Base-by-base conservation (phyloP, 345 rosid genomes). In the Rhizophora apiculata region DNA sequence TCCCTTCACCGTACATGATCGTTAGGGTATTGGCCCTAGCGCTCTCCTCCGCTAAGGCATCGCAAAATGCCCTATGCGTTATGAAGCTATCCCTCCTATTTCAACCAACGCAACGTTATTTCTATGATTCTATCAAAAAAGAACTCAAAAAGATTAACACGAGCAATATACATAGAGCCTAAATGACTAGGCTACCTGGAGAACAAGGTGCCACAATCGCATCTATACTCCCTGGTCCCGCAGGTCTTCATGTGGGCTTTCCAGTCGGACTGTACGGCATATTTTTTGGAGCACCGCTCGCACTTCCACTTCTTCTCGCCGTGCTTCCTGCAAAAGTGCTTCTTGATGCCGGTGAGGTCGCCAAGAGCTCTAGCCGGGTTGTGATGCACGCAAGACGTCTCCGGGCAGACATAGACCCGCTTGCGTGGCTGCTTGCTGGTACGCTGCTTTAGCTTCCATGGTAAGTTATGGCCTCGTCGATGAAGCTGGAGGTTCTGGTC, bases 291-390 rank as follows among this genome's bases (percentile, higher is more conserved):
- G 81, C 96, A 89, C 62, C 89, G 77, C 73, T 89, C 92, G 60
- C 96, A 89, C 82, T 89, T 89, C 88, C 88, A 89, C 69, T 84
- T 89, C 78, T 86, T 89, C 83, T 89, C 96, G 19, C 92, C 89
- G 69, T 89, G 96, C 72, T 89, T 89, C 68, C 96, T 78, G 74
- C 81, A 80, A 68, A 84, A 89, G 80, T 89, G 96, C 69, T 89
- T 89, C 79, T 89, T 89, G 72, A 89, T 87, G 9, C 92, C 96
- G n/a, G 92, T 89, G 49, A 89, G 89, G 72, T 89, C 96, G 36
- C 96, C 96, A 20, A 89, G 89, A 18, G 96, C 96, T 65, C 96
- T 77, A 43, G 84, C 68, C 1, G 92, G 88, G 70, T 72, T 79
- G 71, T 89, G 89, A 76, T 89, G 96, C 18, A 87, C 89, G 64